phyloP scores from a whole-genome alignment of 371 early-diverging fungal species.

The Zychaea mexicana region DNA sequence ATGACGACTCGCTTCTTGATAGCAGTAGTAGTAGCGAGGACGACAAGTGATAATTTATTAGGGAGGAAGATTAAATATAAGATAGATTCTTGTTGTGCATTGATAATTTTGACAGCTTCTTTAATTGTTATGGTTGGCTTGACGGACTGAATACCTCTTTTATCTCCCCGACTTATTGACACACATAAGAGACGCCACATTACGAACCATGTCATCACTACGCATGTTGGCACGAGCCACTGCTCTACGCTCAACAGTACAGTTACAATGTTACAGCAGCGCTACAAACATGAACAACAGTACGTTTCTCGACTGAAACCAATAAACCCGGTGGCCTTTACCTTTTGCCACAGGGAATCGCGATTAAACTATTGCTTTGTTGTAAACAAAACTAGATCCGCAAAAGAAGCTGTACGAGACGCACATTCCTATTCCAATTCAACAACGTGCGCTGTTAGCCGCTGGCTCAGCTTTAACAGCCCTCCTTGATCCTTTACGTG shows the following conservation, averaged over 20 bases:
- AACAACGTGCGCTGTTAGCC: slow-evolving; percentile 68
- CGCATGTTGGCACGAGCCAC: neutral
- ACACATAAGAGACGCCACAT: too few species aligned
- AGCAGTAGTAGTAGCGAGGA: neutral
- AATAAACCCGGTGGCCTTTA: too few species aligned
- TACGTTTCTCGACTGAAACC: too few species aligned
- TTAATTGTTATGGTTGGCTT: too few species aligned
- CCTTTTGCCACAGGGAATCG: too few species aligned
- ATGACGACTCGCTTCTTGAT: neutral
- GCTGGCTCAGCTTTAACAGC: slow-evolving; percentile 79
- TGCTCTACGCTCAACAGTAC: neutral
- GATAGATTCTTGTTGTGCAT: neutral
- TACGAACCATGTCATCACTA: too few species aligned
- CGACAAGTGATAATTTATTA: too few species aligned
- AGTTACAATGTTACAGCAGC: neutral
- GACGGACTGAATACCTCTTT: too few species aligned
- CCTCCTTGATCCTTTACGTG: slow-evolving; percentile 75
- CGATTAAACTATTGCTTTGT: neutral
- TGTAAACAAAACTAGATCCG: neutral
- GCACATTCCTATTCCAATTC: slow-evolving; percentile 55
- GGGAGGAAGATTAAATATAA: too few species aligned
- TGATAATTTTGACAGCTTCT: neutral
- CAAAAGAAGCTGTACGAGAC: slow-evolving; percentile 48
- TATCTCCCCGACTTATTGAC: too few species aligned
- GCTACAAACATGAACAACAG: too few species aligned